phyloP scores from a whole-genome alignment of 1,284 basidiomycete genomes.

The Ganoderma leucocontextum region DNA sequence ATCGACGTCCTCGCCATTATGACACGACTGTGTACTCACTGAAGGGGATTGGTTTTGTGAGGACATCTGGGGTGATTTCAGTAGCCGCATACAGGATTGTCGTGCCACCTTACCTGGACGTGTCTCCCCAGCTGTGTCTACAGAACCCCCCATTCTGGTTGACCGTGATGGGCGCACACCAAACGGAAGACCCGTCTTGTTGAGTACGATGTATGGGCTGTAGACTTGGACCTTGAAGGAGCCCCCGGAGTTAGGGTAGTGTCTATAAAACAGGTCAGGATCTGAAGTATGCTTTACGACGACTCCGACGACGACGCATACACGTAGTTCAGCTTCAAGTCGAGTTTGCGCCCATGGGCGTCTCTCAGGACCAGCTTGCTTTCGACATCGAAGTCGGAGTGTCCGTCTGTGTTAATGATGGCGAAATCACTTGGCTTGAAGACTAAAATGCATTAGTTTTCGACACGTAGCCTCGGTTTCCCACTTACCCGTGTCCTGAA shows the following conservation, averaged over 20 bases:
- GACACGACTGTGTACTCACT: slow-evolving; percentile 57
- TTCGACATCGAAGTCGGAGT: slow-evolving; percentile 91
- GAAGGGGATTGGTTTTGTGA: slow-evolving; percentile 74
- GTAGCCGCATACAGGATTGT: neutral
- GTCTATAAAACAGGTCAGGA: slow-evolving; percentile 50
- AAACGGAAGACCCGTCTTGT: slow-evolving; percentile 94
- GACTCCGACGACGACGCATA: slow-evolving; percentile 49
- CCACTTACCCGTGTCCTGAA: slow-evolving; percentile 85
- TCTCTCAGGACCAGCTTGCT: slow-evolving; percentile 80
- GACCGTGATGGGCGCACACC: slow-evolving; percentile 75
- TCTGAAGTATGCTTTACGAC: neutral
- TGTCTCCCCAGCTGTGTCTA: slow-evolving; percentile 88
- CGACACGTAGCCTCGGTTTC: neutral
- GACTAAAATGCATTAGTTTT: slow-evolving; percentile 50
- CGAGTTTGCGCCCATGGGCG: slow-evolving; percentile 79
- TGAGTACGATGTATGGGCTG: slow-evolving; percentile 91
- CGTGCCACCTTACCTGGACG: slow-evolving; percentile 54
- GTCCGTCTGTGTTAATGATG: slow-evolving; percentile 95
- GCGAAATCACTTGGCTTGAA: slow-evolving; percentile 98
- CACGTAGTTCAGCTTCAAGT: slow-evolving; percentile 90
- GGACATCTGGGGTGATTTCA: slow-evolving; percentile 53
- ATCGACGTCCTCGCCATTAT: slow-evolving; percentile 44
- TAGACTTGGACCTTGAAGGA: slow-evolving; percentile 99
- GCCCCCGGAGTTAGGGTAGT: slow-evolving; percentile 93
- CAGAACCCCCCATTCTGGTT: slow-evolving; percentile 74